These are phyloP conservation scores for grape (Vitis vinifera) DNA, from an alignment of 164 flowering plant genomes.

Conservation along the genomic window ASM3070453v1 NC_081810.1:4960001-4960500, in stretches of 20 bases:
- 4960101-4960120: not conserved
- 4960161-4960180: too few relatives aligned
- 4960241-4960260: not conserved
- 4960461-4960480: not conserved
- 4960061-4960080: slow-evolving; percentile 4
- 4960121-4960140: not conserved
- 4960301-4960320: not conserved
- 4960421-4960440: not conserved
- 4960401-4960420: too few relatives aligned
- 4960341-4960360: not conserved
- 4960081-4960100: not conserved
- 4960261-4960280: not conserved
- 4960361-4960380: not conserved
- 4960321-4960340: not conserved
- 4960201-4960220: too few relatives aligned
- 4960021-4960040: slow-evolving; percentile 6
- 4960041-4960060: slow-evolving; percentile 1
- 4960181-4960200: too few relatives aligned
- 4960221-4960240: not conserved
- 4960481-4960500: not conserved
- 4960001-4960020: not conserved
- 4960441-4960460: not conserved
- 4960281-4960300: not conserved
- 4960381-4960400: not conserved
- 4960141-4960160: not conserved